These are phyloP conservation scores for Tubosaeta sp. DNA, from an alignment of 768 basidiomycete species.

Conservation along the genomic window DNA sequence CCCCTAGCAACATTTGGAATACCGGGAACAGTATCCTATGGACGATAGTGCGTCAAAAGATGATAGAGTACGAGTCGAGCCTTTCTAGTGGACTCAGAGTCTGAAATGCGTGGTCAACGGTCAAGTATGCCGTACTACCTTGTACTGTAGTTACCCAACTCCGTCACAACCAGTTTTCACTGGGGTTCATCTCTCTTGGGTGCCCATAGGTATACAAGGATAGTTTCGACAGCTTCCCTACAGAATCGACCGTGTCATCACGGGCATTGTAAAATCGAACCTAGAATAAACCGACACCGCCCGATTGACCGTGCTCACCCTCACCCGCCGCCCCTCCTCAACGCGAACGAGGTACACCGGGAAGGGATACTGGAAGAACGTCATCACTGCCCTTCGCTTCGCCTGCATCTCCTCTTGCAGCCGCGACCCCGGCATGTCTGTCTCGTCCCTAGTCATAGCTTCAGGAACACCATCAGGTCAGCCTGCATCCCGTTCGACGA, in stretches of 20 bases:
- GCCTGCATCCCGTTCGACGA: not conserved
- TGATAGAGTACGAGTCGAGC: too few species aligned
- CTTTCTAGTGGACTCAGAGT: too few species aligned
- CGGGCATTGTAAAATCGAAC: conserved; percentile 17
- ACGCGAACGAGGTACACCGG: conserved; percentile 18
- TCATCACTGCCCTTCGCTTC: conserved; percentile 17
- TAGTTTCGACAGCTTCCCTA: not conserved
- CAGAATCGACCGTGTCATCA: not conserved
- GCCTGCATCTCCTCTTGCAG: conserved; percentile 9
- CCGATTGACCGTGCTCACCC: conserved; percentile 13
- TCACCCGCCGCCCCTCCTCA: conserved; percentile 11
- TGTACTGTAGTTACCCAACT: too few species aligned
- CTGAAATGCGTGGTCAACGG: too few species aligned
- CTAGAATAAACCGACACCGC: conserved; percentile 9
- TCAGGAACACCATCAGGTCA: not conserved
- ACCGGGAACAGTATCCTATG: too few species aligned
- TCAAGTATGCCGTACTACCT: too few species aligned
- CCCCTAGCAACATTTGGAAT: too few species aligned
- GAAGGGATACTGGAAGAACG: conserved; percentile 14
- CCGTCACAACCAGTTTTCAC: too few species aligned
- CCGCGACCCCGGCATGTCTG: conserved; percentile 1
- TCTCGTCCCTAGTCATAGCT: not conserved
- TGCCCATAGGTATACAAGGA: too few species aligned
- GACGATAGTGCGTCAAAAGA: too few species aligned
- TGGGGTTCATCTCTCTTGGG: too few species aligned